These are phyloP conservation scores for Verticillium dahliae DNA, from an alignment of 2,329 filamentous ascomycete genomes.

Conservation along the genomic window DNA sequence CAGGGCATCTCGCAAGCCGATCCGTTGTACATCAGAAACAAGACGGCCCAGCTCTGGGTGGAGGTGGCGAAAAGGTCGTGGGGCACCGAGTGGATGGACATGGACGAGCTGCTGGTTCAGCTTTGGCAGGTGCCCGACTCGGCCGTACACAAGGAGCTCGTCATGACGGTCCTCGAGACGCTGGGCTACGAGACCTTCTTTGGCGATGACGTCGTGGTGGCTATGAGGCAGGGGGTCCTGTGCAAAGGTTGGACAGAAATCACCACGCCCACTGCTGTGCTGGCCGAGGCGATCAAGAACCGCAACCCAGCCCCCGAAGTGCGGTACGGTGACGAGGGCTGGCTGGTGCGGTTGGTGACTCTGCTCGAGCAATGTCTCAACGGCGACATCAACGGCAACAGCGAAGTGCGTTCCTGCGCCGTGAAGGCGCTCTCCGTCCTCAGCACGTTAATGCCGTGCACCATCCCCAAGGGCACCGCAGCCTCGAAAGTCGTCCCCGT, in stretches of 20 bases:
- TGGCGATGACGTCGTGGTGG: slow-evolving; percentile 80
- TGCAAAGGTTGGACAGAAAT: slow-evolving; percentile 91
- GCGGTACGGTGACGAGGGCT: slow-evolving; percentile 76
- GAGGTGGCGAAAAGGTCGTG: slow-evolving; percentile 90
- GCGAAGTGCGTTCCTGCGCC: slow-evolving; percentile 62
- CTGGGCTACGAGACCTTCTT: slow-evolving; percentile 93
- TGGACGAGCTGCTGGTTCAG: slow-evolving; percentile 77
- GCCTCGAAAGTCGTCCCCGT: slow-evolving; percentile 63
- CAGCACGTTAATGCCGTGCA: slow-evolving; percentile 77
- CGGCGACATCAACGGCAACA: slow-evolving; percentile 56
- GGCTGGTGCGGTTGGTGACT: slow-evolving; percentile 70
- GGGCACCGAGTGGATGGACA: slow-evolving; percentile 89
- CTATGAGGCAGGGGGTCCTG: slow-evolving; percentile 73
- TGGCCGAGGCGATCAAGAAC: slow-evolving; percentile 69
- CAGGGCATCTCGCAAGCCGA: slow-evolving; percentile 65
- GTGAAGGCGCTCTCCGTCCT: slow-evolving; percentile 73
- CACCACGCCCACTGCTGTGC: slow-evolving; percentile 72
- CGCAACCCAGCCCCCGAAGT: slow-evolving; percentile 63
- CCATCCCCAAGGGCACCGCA: slow-evolving; percentile 74
- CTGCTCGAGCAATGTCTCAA: slow-evolving; percentile 69
- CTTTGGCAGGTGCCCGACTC: slow-evolving; percentile 70
- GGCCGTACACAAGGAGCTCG: slow-evolving; percentile 70
- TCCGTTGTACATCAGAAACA: slow-evolving; percentile 81
- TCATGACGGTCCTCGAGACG: slow-evolving; percentile 82
- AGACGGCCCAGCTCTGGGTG: slow-evolving; percentile 89